Percentiles rank a stretch among this genome's conserved stretches.
These are phyloP conservation scores for Rhododendron kiyosumense DNA, from an alignment of 148 eudicot species.

Conservation along the genomic window DNA sequence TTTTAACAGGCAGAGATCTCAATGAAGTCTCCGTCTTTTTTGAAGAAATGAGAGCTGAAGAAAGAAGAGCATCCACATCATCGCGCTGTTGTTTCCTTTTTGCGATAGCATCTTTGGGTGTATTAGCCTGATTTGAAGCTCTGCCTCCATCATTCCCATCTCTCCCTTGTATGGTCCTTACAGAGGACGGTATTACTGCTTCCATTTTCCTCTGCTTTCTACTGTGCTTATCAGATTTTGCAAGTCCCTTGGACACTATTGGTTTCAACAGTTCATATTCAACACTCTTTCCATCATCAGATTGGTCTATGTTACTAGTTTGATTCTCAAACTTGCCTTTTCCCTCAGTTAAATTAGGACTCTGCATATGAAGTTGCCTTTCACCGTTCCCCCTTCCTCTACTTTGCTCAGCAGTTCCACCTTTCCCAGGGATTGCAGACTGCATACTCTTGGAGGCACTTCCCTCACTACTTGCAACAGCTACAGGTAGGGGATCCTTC, in stretches of 20 bases:
- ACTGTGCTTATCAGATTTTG: conserved; percentile 9
- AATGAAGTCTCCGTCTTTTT: conserved; percentile 52
- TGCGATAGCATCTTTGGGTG: conserved; percentile 33
- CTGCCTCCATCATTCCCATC: conserved; percentile 26
- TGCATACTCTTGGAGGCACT: conserved; percentile 12
- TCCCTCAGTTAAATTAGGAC: conserved; percentile 17
- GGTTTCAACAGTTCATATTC: conserved; percentile 17
- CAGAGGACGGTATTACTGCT: conserved; percentile 19
- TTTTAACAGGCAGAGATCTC: conserved; percentile 44
- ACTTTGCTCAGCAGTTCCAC: conserved; percentile 14
- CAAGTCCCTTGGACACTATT: conserved; percentile 16
- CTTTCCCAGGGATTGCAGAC: conserved; percentile 13
- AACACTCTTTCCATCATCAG: conserved; percentile 12
- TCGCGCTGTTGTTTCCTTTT: conserved; percentile 87
- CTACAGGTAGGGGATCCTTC: conserved; percentile 20
- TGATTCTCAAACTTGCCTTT: conserved; percentile 18
- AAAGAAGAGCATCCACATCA: conserved; percentile 92
- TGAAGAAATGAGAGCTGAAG: conserved; percentile 87
- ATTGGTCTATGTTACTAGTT: conserved; percentile 14
- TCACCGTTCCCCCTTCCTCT: conserved; percentile 15
- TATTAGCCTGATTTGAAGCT: conserved; percentile 32
- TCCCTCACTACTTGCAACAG: conserved; percentile 2
- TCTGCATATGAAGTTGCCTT: conserved; percentile 19
- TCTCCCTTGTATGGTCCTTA: conserved; percentile 23
- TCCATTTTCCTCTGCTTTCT: conserved; percentile 26